phyloP scores from a whole-genome alignment of 306 rosid genomes.

The Alnus rubra region DNA sequence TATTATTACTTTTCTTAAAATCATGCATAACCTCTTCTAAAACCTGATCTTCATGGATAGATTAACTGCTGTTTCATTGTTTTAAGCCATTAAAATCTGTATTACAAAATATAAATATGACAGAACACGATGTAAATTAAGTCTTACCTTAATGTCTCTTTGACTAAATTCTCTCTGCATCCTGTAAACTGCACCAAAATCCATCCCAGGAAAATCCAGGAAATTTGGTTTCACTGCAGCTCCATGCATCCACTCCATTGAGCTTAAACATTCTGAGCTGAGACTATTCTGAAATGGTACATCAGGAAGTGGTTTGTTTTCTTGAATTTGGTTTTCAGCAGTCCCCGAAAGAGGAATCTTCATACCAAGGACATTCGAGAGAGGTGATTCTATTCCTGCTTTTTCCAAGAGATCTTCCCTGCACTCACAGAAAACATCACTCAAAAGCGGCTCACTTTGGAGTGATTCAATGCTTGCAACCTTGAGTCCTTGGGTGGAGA shows the following conservation, averaged over 20 bases:
- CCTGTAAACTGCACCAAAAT: slow-evolving; percentile 65
- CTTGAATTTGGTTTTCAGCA: no score
- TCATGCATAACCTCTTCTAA: neutral
- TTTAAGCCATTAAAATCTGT: neutral
- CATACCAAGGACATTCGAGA: no score
- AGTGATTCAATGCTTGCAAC: slow-evolving; percentile 72
- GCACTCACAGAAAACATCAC: slow-evolving; percentile 37
- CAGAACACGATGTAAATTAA: slow-evolving; percentile 13
- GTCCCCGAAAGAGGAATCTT: no score
- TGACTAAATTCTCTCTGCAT: slow-evolving; percentile 87
- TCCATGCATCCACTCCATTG: slow-evolving; percentile 81
- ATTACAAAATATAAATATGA: slow-evolving; percentile 10
- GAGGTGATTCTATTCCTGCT: no score
- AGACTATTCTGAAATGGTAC: no score
- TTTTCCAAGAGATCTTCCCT: no score
- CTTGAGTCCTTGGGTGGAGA: slow-evolving; percentile 61
- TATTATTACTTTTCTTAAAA: neutral
- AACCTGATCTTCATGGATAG: neutral
- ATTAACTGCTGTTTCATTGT: neutral
- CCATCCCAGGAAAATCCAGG: slow-evolving; percentile 65
- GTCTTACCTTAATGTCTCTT: slow-evolving; percentile 89
- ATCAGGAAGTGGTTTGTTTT: no score
- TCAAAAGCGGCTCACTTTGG: slow-evolving; percentile 79
- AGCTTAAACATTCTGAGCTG: slow-evolving; percentile 56
- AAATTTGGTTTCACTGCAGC: slow-evolving; percentile 52